These are phyloP conservation scores for Buxus sempervirens DNA, from an alignment of 164 flowering plant species.

Conservation along the genomic window DNA sequence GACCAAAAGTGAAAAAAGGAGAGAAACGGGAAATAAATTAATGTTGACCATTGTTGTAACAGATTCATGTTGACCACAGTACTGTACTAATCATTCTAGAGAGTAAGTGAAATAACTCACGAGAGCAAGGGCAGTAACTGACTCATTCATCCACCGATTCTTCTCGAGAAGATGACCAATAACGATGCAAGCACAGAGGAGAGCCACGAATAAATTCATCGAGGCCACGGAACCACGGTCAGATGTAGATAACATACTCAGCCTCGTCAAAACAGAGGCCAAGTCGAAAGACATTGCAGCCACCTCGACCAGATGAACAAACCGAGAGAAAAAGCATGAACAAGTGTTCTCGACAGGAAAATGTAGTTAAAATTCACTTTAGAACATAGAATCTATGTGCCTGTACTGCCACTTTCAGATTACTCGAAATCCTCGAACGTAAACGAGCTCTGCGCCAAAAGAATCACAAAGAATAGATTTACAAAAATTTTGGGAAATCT, in stretches of 20 bases:
- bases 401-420: conserved; percentile 3
- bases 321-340: background rate
- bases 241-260: conserved; percentile 31
- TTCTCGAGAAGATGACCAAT: conserved; percentile 83
- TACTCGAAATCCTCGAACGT: background rate
- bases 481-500: too few species aligned
- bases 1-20: background rate
- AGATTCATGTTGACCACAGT: background rate
- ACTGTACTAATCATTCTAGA: background rate
- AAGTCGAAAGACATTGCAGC: conserved; percentile 15
- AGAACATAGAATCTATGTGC: background rate
- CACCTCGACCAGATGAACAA: background rate
- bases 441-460: background rate
- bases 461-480: too few species aligned
- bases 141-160: conserved; percentile 85
- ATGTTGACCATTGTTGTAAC: background rate
- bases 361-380: background rate
- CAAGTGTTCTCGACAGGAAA: background rate
- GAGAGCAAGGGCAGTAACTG: conserved; percentile 73
- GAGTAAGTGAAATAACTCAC: conserved; percentile 37
- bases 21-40: too few species aligned
- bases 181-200: conserved; percentile 78
- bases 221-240: conserved; percentile 75
- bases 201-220: conserved; percentile 74
- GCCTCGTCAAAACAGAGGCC: conserved; percentile 17